These are phyloP conservation scores for Hypoxylon sp. DNA, from an alignment of 2,329 filamentous ascomycete species.

Conservation along the genomic window DNA sequence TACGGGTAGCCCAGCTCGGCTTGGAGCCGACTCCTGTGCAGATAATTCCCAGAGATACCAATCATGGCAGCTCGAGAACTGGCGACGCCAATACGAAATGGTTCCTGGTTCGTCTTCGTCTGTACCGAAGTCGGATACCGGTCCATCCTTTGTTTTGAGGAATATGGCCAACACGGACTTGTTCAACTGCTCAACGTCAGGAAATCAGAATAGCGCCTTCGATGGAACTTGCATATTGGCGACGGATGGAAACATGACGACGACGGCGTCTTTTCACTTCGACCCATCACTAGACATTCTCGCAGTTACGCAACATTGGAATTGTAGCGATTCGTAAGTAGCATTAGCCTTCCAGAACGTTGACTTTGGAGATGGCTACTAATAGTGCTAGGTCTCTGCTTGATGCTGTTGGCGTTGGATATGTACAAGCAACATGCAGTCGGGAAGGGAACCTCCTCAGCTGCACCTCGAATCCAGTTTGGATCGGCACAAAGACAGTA, in stretches of 20 bases:
- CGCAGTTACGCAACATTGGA: conserved; percentile 48
- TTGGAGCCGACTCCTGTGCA: conserved; percentile 41
- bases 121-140: conserved; percentile 45
- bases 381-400: conserved; percentile 42
- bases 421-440: conserved; percentile 51
- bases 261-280: conserved; percentile 48
- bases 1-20: conserved; percentile 26
- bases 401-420: conserved; percentile 48
- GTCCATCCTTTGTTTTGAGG: conserved; percentile 50
- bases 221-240: conserved; percentile 46
- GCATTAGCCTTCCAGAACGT: not conserved
- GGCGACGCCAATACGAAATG: conserved; percentile 49
- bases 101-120: conserved; percentile 43
- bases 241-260: conserved; percentile 22
- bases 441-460: conserved; percentile 48
- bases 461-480: conserved; percentile 51
- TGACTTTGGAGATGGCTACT: not conserved
- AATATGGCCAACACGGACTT: conserved; percentile 47
- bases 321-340: conserved; percentile 50
- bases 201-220: conserved; percentile 42
- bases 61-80: conserved; percentile 53
- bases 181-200: conserved; percentile 47
- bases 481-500: conserved; percentile 49
- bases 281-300: conserved; percentile 50
- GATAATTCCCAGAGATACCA: conserved; percentile 48